phyloP scores from a whole-genome alignment of 768 basidiomycete species.

The Podaxis sp. region DNA sequence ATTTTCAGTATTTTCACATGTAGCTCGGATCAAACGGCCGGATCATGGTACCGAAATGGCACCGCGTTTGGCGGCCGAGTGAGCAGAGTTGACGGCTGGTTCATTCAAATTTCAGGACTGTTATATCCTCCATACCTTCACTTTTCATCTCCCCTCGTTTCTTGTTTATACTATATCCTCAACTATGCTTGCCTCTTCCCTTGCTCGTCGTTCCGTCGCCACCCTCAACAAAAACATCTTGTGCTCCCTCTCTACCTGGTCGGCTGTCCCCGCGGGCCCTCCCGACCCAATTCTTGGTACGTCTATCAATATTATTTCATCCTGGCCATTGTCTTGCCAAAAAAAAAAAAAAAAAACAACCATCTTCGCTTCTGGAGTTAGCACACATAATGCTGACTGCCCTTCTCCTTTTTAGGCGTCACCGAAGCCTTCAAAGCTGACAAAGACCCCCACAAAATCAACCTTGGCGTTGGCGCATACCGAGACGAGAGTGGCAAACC shows the following conservation, averaged over 20 bases:
- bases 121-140: neutral
- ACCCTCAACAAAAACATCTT: slow-evolving; percentile 30
- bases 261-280: slow-evolving; percentile 78
- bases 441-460: slow-evolving; percentile 89
- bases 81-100: neutral
- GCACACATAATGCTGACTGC: slow-evolving; percentile 11
- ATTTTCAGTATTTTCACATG: neutral
- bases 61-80: slow-evolving; percentile 15
- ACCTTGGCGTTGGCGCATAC: slow-evolving; percentile 96
- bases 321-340: neutral
- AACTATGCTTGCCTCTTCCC: slow-evolving; percentile 42
- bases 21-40: slow-evolving; percentile 24
- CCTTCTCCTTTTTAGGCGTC: slow-evolving; percentile 47
- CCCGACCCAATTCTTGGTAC: slow-evolving; percentile 91
- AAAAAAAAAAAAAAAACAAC: neutral
- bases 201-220: slow-evolving; percentile 47
- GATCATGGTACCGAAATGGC: slow-evolving; percentile 11
- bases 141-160: slow-evolving; percentile 21
- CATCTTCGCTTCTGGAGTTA: slow-evolving; percentile 2
- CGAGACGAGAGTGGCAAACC: slow-evolving; percentile 94
- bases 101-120: slow-evolving; percentile 5
- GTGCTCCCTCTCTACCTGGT: slow-evolving; percentile 70
- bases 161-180: slow-evolving; percentile 18
- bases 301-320: slow-evolving; percentile 14
- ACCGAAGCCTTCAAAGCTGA: slow-evolving; percentile 97